Percentiles rank a stretch among this genome's conserved stretches.
Evolutionary conservation across 805 yeast genomes (phyloP).

Genomic region (Candida incommunis): DNA sequence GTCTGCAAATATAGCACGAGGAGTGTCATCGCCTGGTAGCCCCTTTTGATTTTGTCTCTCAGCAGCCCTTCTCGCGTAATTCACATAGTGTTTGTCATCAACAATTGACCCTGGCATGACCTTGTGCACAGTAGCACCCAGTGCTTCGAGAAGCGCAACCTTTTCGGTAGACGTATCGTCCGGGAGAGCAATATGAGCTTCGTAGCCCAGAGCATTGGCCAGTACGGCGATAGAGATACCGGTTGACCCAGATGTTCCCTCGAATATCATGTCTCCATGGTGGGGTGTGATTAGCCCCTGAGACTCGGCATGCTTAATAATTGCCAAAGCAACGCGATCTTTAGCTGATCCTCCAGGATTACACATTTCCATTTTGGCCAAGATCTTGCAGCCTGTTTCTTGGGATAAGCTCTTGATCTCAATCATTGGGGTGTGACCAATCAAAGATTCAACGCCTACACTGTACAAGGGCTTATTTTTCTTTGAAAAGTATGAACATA

Average conservation of each 20-base stretch:
- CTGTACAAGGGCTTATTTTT: no score
- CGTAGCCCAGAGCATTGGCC: slow-evolving; percentile 80
- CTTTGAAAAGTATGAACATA: no score
- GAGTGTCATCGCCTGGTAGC: slow-evolving; percentile 23
- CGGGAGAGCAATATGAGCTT: slow-evolving; percentile 86
- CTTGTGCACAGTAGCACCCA: slow-evolving; percentile 73
- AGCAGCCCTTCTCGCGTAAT: slow-evolving; percentile 64
- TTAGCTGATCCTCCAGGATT: slow-evolving; percentile 96
- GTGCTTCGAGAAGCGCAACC: slow-evolving; percentile 47
- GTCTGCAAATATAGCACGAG: slow-evolving; percentile 73
- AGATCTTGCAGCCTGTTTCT: slow-evolving; percentile 66
- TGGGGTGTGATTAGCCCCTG: slow-evolving; percentile 43
- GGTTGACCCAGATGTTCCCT: slow-evolving; percentile 95
- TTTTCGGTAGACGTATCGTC: slow-evolving; percentile 87
- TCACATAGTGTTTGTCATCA: slow-evolving; percentile 86
- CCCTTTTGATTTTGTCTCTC: slow-evolving; percentile 24
- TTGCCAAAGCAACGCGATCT: slow-evolving; percentile 83
- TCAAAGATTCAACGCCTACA: slow-evolving; percentile 59
- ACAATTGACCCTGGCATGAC: slow-evolving; percentile 94
- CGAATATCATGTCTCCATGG: slow-evolving; percentile 64
- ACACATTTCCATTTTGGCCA: slow-evolving; percentile 70
- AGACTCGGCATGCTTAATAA: slow-evolving; percentile 54
- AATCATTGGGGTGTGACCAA: slow-evolving; percentile 84
- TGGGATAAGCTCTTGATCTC: slow-evolving; percentile 55
- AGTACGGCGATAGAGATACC: slow-evolving; percentile 88